phyloP scores from a whole-genome alignment of 305 asterid species.

The Fraxinus floribunda region DNA sequence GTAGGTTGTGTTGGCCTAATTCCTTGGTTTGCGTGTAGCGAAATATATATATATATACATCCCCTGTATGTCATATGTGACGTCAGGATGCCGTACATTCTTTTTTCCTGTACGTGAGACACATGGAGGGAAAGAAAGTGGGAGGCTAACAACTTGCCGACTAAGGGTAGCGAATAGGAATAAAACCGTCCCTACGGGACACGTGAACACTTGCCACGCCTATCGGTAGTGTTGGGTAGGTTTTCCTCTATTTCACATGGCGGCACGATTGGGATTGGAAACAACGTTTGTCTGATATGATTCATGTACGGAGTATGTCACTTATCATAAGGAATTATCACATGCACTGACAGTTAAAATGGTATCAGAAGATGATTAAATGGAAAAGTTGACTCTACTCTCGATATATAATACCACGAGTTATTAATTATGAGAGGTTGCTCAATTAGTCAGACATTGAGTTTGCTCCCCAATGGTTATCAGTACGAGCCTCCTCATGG shows the following conservation, averaged over 20 bases:
- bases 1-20: neutral
- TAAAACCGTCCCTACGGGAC: conserved; percentile 37
- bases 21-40: neutral
- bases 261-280: conserved; percentile 19
- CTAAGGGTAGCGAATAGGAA: conserved; percentile 36
- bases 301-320: neutral
- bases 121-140: conserved; percentile 42
- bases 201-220: conserved; percentile 41
- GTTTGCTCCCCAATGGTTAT: no score
- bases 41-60: neutral
- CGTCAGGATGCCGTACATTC: neutral
- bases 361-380: no score
- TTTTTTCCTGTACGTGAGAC: conserved; percentile 21
- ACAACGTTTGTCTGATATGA: neutral
- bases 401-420: no score
- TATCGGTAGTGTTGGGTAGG: neutral
- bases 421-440: no score
- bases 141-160: conserved; percentile 22
- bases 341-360: no score
- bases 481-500: no score
- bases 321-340: no score
- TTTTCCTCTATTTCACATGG: conserved; percentile 21
- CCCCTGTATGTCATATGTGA: conserved; percentile 9
- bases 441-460: no score
- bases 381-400: no score